These are phyloP conservation scores for Stentor roeselii DNA, from an alignment of 73 alveolate species.

Conservation along the genomic window DNA sequence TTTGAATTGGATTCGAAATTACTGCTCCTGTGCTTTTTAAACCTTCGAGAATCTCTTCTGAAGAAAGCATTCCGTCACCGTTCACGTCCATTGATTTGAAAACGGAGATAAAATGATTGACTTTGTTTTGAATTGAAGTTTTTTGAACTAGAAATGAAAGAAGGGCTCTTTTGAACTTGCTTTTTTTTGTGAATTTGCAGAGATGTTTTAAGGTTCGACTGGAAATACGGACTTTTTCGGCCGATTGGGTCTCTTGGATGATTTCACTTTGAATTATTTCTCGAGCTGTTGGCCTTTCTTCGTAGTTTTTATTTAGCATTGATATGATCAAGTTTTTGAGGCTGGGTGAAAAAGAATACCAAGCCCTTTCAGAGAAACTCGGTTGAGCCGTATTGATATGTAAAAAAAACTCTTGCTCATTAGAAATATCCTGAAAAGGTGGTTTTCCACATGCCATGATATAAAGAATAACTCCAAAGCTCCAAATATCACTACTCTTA, in stretches of 20 bases:
- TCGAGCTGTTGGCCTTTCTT: neutral
- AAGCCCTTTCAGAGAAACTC: too few relatives aligned
- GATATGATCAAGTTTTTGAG: neutral
- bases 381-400: too few relatives aligned
- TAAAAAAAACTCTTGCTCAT: too few relatives aligned
- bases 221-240: too few relatives aligned
- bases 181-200: neutral
- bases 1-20: neutral
- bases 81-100: neutral
- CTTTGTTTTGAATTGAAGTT: neutral
- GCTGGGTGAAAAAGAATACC: too few relatives aligned
- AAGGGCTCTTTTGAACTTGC: neutral
- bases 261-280: too few relatives aligned
- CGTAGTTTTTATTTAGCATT: neutral
- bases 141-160: neutral
- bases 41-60: neutral
- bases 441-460: neutral
- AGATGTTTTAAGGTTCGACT: too few relatives aligned
- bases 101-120: neutral
- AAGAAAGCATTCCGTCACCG: neutral
- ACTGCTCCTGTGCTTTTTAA: neutral
- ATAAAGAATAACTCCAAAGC: conserved; percentile 6
- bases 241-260: too few relatives aligned
- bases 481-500: neutral
- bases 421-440: too few relatives aligned